A percentile compares a stretch with the other conserved stretches of the same genome.
These are phyloP conservation scores for Colletotrichum higginsianum DNA, from an alignment of 2,329 filamentous ascomycete species.

Conservation along the genomic window DNA sequence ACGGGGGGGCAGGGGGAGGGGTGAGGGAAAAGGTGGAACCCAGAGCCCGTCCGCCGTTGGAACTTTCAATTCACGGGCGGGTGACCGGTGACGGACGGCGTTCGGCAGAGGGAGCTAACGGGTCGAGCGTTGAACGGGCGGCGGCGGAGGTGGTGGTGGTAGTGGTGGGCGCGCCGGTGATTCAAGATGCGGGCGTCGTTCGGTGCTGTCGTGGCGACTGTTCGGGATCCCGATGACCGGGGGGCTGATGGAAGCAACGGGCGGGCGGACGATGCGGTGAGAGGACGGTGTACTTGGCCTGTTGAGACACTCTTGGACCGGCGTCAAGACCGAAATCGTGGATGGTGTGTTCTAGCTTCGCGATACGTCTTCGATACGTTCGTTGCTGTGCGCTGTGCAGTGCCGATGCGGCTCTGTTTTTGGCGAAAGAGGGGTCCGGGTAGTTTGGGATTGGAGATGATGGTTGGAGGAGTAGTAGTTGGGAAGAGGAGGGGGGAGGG, in stretches of 20 bases:
- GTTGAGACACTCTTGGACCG: background rate
- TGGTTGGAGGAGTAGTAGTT: background rate
- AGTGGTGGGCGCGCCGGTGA: conserved; percentile 6
- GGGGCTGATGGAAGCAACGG: background rate
- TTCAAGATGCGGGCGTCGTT: conserved; percentile 29
- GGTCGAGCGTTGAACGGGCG: conserved; percentile 1
- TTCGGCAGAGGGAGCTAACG: background rate
- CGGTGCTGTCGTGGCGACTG: conserved; percentile 25
- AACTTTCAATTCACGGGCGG: conserved; percentile 20
- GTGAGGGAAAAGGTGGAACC: conserved; percentile 10
- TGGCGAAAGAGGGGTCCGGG: conserved; percentile 3
- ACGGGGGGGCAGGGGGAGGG: background rate
- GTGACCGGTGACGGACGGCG: background rate
- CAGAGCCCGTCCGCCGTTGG: conserved; percentile 9
- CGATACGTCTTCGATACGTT: background rate
- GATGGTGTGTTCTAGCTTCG: background rate
- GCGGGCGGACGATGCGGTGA: too few species aligned
- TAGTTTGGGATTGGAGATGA: conserved; percentile 9
- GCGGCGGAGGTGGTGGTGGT: background rate
- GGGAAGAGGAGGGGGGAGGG: background rate
- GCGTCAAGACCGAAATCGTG: background rate
- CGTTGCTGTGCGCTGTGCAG: background rate
- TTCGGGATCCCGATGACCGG: conserved; percentile 29
- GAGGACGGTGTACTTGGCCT: background rate
- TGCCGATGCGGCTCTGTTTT: conserved; percentile 18